These are phyloP conservation scores for Paramyrothecium sp. DNA, from an alignment of 2,329 filamentous ascomycete species.

Conservation along the genomic window DNA sequence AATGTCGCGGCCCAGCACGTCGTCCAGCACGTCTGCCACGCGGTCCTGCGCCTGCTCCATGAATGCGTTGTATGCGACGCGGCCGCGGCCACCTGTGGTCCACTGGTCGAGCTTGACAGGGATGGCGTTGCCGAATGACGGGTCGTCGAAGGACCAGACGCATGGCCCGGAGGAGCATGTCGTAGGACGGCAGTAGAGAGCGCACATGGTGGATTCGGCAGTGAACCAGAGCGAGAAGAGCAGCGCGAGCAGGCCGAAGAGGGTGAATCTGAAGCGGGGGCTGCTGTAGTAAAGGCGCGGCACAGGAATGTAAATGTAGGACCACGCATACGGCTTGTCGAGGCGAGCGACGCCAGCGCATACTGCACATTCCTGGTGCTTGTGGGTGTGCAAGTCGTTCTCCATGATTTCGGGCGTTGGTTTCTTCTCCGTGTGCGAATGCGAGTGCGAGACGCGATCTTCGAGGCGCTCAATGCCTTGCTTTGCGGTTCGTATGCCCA, in stretches of 20 bases:
- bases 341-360: conserved; percentile 11
- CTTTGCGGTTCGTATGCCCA: conserved; percentile 53
- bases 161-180: conserved; percentile 47
- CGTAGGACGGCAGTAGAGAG: conserved; percentile 51
- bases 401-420: conserved; percentile 8
- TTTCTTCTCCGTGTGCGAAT: conserved; percentile 18
- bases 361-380: conserved; percentile 10
- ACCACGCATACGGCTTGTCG: conserved; percentile 15
- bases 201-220: conserved; percentile 53
- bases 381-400: conserved; percentile 10
- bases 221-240: conserved; percentile 50
- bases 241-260: conserved; percentile 44
- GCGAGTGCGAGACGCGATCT: conserved; percentile 42
- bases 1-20: conserved; percentile 42
- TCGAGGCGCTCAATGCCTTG: conserved; percentile 59
- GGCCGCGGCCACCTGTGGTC: conserved; percentile 51
- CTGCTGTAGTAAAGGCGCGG: conserved; percentile 45
- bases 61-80: conserved; percentile 31
- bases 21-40: conserved; percentile 47
- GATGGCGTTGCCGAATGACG: conserved; percentile 58
- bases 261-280: conserved; percentile 45
- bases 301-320: conserved; percentile 41
- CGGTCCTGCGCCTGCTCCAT: conserved; percentile 45
- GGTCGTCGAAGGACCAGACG: conserved; percentile 57
- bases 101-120: conserved; percentile 64